These are phyloP conservation scores for Stephania cephalantha DNA, from an alignment of 164 flowering plant species.

Conservation along the genomic window DNA sequence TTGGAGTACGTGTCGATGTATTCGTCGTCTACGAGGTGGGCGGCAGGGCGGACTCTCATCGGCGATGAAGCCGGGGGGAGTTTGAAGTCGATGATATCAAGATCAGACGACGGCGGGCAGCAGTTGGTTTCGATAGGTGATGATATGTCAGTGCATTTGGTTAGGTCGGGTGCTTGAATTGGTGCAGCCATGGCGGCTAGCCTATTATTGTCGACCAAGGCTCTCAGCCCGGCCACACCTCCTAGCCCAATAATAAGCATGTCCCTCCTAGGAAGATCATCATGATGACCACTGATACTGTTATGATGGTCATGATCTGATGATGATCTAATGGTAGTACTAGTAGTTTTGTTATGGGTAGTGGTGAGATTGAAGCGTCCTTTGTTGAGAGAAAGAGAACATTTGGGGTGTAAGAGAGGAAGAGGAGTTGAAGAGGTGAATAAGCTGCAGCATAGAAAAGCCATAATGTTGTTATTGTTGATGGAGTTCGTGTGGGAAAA, in stretches of 20 bases:
- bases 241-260: conserved; percentile 47
- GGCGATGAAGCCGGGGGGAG: conserved; percentile 12
- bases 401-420: not conserved
- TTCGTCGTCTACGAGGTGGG: conserved; percentile 15
- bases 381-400: not conserved
- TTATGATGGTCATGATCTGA: too few relatives aligned
- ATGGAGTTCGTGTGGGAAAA: too few relatives aligned
- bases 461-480: too few relatives aligned
- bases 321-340: too few relatives aligned
- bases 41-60: conserved; percentile 17
- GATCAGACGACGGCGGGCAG: conserved; percentile 36
- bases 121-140: conserved; percentile 22
- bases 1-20: conserved; percentile 21
- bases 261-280: conserved; percentile 27
- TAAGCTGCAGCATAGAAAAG: too few relatives aligned
- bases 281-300: too few relatives aligned
- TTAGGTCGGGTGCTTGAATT: conserved; percentile 22
- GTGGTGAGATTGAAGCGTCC: too few relatives aligned
- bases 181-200: conserved; percentile 35
- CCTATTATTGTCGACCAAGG: conserved; percentile 9
- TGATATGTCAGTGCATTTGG: conserved; percentile 33
- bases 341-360: too few relatives aligned
- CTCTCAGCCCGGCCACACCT: conserved; percentile 25
- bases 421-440: conserved; percentile 1
- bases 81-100: conserved; percentile 30